Conservation (phyloP, 306 rosid genomes). For the Fagus crenata region DNA sequence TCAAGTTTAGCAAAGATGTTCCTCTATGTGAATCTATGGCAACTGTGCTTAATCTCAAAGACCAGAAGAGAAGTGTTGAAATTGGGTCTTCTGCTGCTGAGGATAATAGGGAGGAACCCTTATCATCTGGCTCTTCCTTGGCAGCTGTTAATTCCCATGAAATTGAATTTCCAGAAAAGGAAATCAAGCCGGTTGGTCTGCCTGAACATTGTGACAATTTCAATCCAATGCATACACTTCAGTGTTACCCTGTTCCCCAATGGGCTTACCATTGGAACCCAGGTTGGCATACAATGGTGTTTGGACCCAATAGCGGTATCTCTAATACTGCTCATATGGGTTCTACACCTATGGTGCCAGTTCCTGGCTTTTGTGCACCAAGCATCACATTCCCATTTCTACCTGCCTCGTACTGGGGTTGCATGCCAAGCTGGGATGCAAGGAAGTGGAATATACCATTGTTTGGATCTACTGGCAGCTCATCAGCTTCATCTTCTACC, state of each 20-base stretch:
- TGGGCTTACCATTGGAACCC: slow-evolving; percentile 53
- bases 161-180: slow-evolving; percentile 29
- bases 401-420: slow-evolving; percentile 41
- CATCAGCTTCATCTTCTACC: slow-evolving; percentile 43
- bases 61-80: slow-evolving; percentile 28
- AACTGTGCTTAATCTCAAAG: slow-evolving; percentile 41
- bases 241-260: slow-evolving; percentile 41
- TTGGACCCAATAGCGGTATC: slow-evolving; percentile 24
- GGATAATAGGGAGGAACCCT: slow-evolving; percentile 37
- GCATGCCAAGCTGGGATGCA: slow-evolving; percentile 41
- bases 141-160: slow-evolving; percentile 31
- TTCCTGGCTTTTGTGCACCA: slow-evolving; percentile 45
- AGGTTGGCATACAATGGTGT: slow-evolving; percentile 45
- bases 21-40: slow-evolving; percentile 49
- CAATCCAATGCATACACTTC: slow-evolving; percentile 38
- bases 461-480: slow-evolving; percentile 35
- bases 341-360: slow-evolving; percentile 38
- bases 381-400: slow-evolving; percentile 30
- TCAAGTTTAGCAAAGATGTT: slow-evolving; percentile 29
- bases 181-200: slow-evolving; percentile 30
- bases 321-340: slow-evolving; percentile 29
- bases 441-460: slow-evolving; percentile 32
- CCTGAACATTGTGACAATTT: slow-evolving; percentile 22
- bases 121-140: slow-evolving; percentile 32
- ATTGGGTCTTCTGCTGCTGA: slow-evolving; percentile 26